Percentiles rank a stretch among this genome's conserved stretches.
Evolutionary conservation across 495 filamentous ascomycete genomes (phyloP).

Genomic region (Aspergillus mulundensis): DNA sequence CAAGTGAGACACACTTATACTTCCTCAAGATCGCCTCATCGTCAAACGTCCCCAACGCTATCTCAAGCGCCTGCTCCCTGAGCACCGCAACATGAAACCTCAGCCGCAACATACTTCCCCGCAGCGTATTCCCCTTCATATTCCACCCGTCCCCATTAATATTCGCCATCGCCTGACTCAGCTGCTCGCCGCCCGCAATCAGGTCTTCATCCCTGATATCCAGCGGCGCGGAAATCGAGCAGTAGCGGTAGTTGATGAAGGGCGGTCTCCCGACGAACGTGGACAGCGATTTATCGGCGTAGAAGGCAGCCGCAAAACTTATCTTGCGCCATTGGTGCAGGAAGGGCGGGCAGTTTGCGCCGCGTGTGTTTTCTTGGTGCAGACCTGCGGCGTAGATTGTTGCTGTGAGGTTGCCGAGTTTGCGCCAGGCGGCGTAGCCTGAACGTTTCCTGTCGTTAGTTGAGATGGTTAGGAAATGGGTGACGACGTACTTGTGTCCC

Average conservation of each 20-base stretch:
- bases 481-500: constrained; percentile 47
- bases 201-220: constrained; percentile 53
- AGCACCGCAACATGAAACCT: constrained; percentile 46
- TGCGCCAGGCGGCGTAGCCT: constrained; percentile 52
- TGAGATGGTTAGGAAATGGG: background rate
- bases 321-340: constrained; percentile 47
- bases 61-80: constrained; percentile 56
- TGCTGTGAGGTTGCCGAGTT: constrained; percentile 46
- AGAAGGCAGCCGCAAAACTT: constrained; percentile 52
- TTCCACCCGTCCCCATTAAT: constrained; percentile 56
- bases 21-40: constrained; percentile 40
- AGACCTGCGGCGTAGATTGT: constrained; percentile 56
- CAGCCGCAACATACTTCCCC: constrained; percentile 44
- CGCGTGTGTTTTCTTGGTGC: constrained; percentile 46
- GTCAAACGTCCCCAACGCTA: constrained; percentile 47
- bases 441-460: background rate
- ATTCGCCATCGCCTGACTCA: constrained; percentile 35
- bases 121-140: constrained; percentile 31
- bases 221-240: constrained; percentile 51
- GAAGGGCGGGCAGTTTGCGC: constrained; percentile 47
- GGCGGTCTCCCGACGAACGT: constrained; percentile 57
- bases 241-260: constrained; percentile 51
- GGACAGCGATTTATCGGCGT: constrained; percentile 47
- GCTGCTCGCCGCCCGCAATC: constrained; percentile 42
- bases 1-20: constrained; percentile 43